Percentiles rank a stretch among this genome's conserved stretches.
phyloP scores from a whole-genome alignment of 768 basidiomycete genomes.

The Mycena indigotica region DNA sequence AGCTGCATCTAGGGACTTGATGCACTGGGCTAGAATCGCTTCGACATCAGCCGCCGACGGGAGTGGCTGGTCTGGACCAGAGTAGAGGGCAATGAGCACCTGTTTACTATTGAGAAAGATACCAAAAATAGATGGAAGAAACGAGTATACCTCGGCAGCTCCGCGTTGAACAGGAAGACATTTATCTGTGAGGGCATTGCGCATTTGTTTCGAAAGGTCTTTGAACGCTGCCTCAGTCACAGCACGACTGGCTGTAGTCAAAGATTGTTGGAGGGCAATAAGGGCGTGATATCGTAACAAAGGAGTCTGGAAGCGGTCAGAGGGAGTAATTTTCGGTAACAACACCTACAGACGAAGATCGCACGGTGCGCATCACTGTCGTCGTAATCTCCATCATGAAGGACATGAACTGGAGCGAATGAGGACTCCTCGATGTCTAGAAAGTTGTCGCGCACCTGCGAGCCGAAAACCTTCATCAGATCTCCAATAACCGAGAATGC shows the following conservation, averaged over 20 bases:
- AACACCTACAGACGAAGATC: constrained; percentile 67
- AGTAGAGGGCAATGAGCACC: constrained; percentile 58
- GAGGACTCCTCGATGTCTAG: neutral
- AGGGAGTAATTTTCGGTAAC: neutral
- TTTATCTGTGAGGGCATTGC: constrained; percentile 75
- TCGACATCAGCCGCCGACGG: constrained; percentile 73
- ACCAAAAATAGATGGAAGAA: too few relatives aligned
- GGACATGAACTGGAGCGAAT: constrained; percentile 80
- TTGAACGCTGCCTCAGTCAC: constrained; percentile 75
- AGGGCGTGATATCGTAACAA: constrained; percentile 84
- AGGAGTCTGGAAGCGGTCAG: constrained; percentile 54
- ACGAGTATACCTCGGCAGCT: constrained; percentile 75
- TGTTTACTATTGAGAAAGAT: too few relatives aligned
- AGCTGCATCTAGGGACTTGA: constrained; percentile 70
- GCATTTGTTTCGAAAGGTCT: constrained; percentile 86
- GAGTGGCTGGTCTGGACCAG: constrained; percentile 51
- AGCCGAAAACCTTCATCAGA: constrained; percentile 81
- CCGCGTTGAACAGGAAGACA: constrained; percentile 83
- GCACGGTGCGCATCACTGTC: constrained; percentile 66
- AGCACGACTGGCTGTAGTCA: constrained; percentile 80
- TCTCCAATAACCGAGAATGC: constrained; percentile 88
- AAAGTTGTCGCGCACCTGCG: constrained; percentile 62
- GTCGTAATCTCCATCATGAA: constrained; percentile 84
- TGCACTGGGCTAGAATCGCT: constrained; percentile 61
- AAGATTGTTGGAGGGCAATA: constrained; percentile 72